Conservation (phyloP, 371 early-diverging fungal species). For the Apophysomyces elegans region DNA sequence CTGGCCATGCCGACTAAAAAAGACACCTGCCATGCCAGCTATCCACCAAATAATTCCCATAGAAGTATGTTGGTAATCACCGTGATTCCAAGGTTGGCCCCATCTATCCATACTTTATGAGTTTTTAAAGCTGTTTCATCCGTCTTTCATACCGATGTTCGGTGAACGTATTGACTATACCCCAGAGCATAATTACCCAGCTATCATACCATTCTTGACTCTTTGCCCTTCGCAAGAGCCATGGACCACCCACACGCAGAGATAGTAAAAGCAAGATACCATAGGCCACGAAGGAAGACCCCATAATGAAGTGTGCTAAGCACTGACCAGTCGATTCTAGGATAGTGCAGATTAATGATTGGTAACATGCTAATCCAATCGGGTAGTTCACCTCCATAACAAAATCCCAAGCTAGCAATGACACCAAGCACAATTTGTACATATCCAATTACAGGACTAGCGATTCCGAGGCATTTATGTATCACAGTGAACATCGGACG, state of each 20-base stretch:
- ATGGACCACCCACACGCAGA: slow-evolving; percentile 62
- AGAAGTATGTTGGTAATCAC: slow-evolving; percentile 71
- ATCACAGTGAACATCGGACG: slow-evolving; percentile 50
- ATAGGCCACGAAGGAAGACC: slow-evolving; percentile 70
- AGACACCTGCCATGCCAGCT: slow-evolving; percentile 63
- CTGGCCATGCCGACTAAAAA: slow-evolving; percentile 56
- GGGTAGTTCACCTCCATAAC: slow-evolving; percentile 51
- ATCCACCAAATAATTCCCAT: slow-evolving; percentile 75
- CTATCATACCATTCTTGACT: slow-evolving; percentile 77
- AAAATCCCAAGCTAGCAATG: slow-evolving; percentile 66
- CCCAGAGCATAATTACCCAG: slow-evolving; percentile 68
- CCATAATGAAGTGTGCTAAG: slow-evolving; percentile 75
- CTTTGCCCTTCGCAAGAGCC: slow-evolving; percentile 58
- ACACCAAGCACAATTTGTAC: slow-evolving; percentile 69
- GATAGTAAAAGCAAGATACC: slow-evolving; percentile 62
- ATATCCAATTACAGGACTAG: slow-evolving; percentile 61
- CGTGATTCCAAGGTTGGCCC: slow-evolving; percentile 65
- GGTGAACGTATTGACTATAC: slow-evolving; percentile 72
- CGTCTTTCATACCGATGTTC: slow-evolving; percentile 61
- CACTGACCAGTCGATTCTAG: slow-evolving; percentile 65
- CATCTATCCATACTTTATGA: slow-evolving; percentile 33
- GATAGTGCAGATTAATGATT: neutral
- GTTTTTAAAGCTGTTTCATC: neutral
- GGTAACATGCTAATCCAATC: too few relatives aligned
- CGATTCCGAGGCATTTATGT: slow-evolving; percentile 60